Base-by-base conservation (phyloP, 2,329 filamentous ascomycete species). In the Corynespora cassiicola region DNA sequence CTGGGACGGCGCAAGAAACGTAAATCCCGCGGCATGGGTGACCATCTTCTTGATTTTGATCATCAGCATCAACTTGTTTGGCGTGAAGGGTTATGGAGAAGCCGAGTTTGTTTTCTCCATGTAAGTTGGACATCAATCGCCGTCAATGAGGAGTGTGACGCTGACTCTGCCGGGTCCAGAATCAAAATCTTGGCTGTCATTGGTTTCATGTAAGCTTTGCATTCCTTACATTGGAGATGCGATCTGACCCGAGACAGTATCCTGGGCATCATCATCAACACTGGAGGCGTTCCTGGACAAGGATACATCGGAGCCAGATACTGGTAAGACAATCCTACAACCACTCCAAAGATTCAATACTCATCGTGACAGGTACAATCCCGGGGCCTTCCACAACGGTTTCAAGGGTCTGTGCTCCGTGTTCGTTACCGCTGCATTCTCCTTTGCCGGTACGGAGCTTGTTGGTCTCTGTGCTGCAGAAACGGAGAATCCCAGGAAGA, bases 91-190 rank as follows among this genome's bases (percentile, higher is more conserved):
- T 11, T 95, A 92, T 54, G 89, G 88, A 56, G 89, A 95, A 67
- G 88, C 88, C 7, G 89, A 95, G 60, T 94, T 94, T 52, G 75
- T 89, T 36, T 92, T 94, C 62, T 86, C 87, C 9, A 81, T 90
- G n/a, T n/a, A n/a, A n/a, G n/a, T n/a, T n/a, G n/a, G n/a, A n/a
- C n/a, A n/a, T n/a, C n/a, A n/a, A n/a, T 91, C 59, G 90, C 90
- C 32, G 86, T 96, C 41, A 87, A 85, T 58, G 87, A 85, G 11
- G 95, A 92, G 54, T 89, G 88, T 56, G 89, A 95, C 67, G 88
- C 88, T 7, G 89, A 95, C 60, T 94, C 94, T 52, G 75, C 89
- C 37, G 92, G 94, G 62, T 86, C 87, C 9, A 81, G 90, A 36
- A 75, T 95, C 70, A 96, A 96, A 63, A 80, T 95, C 27, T 73